Conservation (phyloP, 1,284 basidiomycete species). For the Trichosporon coremiiforme region DNA sequence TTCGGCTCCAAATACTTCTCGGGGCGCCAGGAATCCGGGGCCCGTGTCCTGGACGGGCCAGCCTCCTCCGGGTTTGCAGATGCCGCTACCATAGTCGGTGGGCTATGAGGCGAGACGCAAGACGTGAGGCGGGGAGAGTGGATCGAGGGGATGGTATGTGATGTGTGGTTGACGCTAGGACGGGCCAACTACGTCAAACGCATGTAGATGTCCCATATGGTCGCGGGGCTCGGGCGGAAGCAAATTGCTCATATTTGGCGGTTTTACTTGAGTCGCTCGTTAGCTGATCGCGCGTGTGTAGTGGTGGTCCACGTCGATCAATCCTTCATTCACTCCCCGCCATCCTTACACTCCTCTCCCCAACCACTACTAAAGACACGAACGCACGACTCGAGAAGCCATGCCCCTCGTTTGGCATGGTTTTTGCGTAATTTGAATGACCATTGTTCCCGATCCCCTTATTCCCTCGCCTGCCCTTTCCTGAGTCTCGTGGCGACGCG, state of each 20-base stretch:
- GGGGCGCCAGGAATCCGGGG: constrained; percentile 58
- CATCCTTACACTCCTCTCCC: not conserved
- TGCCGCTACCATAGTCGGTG: not conserved
- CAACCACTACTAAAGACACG: not conserved
- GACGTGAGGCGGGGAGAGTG: constrained; percentile 14
- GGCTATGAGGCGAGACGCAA: not conserved
- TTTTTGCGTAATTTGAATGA: not conserved
- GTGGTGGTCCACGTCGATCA: not conserved
- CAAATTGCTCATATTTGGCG: constrained; percentile 15
- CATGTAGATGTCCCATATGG: not conserved
- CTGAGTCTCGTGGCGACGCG: constrained; percentile 12
- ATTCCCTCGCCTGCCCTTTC: not conserved
- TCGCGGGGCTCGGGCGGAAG: constrained; percentile 8
- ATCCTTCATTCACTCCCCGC: not conserved
- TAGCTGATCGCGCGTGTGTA: constrained; percentile 14
- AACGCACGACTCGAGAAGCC: not conserved
- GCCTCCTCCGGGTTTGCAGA: constrained; percentile 19
- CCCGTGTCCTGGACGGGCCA: constrained; percentile 39
- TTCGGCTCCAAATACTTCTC: constrained; percentile 59
- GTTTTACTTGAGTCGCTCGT: constrained; percentile 12
- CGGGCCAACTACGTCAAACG: constrained; percentile 2
- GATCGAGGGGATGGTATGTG: not conserved
- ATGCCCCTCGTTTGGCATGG: not conserved
- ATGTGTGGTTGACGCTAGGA: not conserved
- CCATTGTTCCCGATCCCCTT: not conserved